Evolutionary conservation across 192 early-diverging fungal species (phyloP), one percentile per base, ranked within the genome.

Genomic region (Anaeromyces robustus): DNA sequence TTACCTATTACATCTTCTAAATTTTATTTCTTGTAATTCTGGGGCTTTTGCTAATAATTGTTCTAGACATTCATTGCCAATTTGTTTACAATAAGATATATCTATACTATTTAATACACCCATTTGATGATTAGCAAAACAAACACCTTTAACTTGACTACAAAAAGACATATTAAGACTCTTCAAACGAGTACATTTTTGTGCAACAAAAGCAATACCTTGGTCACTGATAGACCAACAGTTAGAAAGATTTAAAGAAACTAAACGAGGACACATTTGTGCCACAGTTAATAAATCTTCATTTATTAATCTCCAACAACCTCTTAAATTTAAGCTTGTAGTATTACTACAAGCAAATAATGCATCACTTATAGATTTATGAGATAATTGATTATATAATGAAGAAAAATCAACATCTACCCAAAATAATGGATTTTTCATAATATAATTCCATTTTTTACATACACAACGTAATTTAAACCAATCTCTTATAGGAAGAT

Each of bases 211-310:
- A 12, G 79, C 28, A 28, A 89, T 39, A 2, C 86, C 89, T 14
- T 83, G 82, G 68, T 89, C 89, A n/a, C 84, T 89, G 31, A 89
- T 79, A 79, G 86, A 87, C 89, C 89, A 89, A 81, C 86, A 89
- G 78, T 89, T 89, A 12, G 86, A 86, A 18, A 89, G 18, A 78
- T 77, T 81, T 29, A 89, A 28, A 30, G 18, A 37, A 68, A 30
- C 32, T 34, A 89, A 77, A 81, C 86, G 87, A 18, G 88, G 88
- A 59, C 88, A 89, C 30, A 68, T 22, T 78, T 78, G 32, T 7
- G 81, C 83, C 30, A 89, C 68, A 3, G 79, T 77, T 29, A 77
- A 78, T 12, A 89, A 39, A 29, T 85, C 85, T 32, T 84, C 83
- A 79, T 89, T 87, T 18, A 77, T 29, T 34, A 89, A 31, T 68